Base-by-base conservation (phyloP, 1,284 basidiomycete species). In the Agaricales sp. region DNA sequence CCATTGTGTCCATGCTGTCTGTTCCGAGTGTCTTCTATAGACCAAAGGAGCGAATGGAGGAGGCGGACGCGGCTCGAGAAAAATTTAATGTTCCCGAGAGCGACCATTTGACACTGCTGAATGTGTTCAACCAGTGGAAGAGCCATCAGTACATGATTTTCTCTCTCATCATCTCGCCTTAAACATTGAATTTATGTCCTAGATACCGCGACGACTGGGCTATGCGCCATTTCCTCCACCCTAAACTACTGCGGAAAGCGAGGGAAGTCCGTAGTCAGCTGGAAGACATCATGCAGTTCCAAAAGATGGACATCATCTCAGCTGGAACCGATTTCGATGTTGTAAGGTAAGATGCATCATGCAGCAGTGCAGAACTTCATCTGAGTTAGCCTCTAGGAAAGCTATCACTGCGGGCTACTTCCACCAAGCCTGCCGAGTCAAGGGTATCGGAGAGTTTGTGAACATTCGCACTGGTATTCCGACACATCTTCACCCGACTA, bases 71-170 rank as follows among this genome's bases (percentile, higher is more conserved):
- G 1, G 92, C 93, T 3, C 73, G 95, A 54, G 95, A 99, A 65
- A 97, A 97, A 71, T 99, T 99, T 67, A 94, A 95, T 55, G 96
- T 99, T 1, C 92, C 94, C 0, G 96, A 99, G 67, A 93, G 90
- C 61, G 96, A 99, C 60, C 96, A 99, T 67, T 65, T 99, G 51
- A 99, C 95, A 6, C 68, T 99, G 22, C 67, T 99, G 55, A 96
- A 99, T 62, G 94, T 98, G 4, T 99, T 95, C 70, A 90, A 89
- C 50, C 94, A 97, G 63, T 99, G 96, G 96, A 94, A 95, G 69
- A 83, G 80, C 56, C 95, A 98, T 65, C 84, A 87, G 81, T 91
- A 60, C 45, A 81, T 68, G 16, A 26, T 11, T 50, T 23, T 47
- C 12, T 49, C n/a, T n/a, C n/a, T n/a, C n/a, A n/a, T n/a, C n/a